Evolutionary conservation across 2,329 filamentous ascomycete species (phyloP).

Genomic region (Aspergillus sp.): DNA sequence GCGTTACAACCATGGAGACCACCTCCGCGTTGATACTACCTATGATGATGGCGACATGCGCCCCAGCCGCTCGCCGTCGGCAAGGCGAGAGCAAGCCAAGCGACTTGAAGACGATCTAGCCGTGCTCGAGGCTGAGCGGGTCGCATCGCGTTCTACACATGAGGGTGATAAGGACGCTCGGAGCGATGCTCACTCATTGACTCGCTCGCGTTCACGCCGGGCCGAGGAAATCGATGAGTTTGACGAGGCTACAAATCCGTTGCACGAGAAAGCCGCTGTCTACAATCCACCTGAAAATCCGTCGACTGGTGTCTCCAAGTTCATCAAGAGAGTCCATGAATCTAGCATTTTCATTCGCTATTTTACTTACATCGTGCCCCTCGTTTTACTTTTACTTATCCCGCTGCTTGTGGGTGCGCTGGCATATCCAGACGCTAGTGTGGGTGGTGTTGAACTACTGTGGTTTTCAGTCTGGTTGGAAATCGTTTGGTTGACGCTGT

Average conservation of each 20-base stretch:
- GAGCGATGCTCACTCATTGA: slow-evolving; percentile 51
- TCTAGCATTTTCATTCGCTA: slow-evolving; percentile 71
- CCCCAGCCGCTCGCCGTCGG: slow-evolving; percentile 55
- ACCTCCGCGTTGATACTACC: slow-evolving; percentile 34
- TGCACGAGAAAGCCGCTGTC: slow-evolving; percentile 68
- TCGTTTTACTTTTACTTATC: slow-evolving; percentile 67
- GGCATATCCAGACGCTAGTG: slow-evolving; percentile 61
- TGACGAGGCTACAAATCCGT: slow-evolving; percentile 68
- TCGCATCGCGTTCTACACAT: slow-evolving; percentile 54
- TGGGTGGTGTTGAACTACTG: slow-evolving; percentile 75
- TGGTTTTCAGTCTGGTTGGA: slow-evolving; percentile 98
- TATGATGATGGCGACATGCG: slow-evolving; percentile 22
- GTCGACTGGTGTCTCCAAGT: slow-evolving; percentile 63
- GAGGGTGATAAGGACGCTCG: slow-evolving; percentile 36
- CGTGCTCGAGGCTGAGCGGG: slow-evolving; percentile 67
- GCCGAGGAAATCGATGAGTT: slow-evolving; percentile 68
- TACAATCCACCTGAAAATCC: slow-evolving; percentile 69
- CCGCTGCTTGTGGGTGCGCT: slow-evolving; percentile 69
- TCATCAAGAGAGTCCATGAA: slow-evolving; percentile 68
- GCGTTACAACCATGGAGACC: slow-evolving; percentile 14
- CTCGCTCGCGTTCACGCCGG: slow-evolving; percentile 57
- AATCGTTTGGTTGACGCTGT: slow-evolving; percentile 88
- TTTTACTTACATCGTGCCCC: slow-evolving; percentile 70
- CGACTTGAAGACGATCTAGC: slow-evolving; percentile 69
- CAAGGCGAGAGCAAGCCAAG: slow-evolving; percentile 62